A percentile compares a stretch with the other conserved stretches of the same genome.
Conservation (phyloP, 1,284 basidiomycete species). For the Tetrapyrgos nigripes region DNA sequence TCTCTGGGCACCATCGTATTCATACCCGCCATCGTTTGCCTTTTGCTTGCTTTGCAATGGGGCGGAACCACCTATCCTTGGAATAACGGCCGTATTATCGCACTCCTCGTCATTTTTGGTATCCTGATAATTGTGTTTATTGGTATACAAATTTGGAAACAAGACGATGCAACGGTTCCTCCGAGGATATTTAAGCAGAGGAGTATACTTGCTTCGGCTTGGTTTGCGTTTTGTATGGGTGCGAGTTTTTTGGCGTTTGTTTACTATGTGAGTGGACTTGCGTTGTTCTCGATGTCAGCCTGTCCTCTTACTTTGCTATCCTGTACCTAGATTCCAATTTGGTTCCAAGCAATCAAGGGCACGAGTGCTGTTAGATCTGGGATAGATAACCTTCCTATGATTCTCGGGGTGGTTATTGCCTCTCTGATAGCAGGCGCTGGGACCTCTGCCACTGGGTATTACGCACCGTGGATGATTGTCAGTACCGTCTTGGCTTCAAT, state of each 20-base stretch:
- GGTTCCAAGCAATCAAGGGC: slow-evolving; percentile 40
- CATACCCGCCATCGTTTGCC: slow-evolving; percentile 7
- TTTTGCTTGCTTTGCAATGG: slow-evolving; percentile 22
- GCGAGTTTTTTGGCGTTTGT: background rate
- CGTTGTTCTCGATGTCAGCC: too few species aligned
- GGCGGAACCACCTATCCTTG: slow-evolving; percentile 18
- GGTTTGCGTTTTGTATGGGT: too few species aligned
- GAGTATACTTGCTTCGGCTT: slow-evolving; percentile 6
- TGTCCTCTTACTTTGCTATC: background rate
- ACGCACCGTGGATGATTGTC: slow-evolving; percentile 6
- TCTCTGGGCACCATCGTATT: slow-evolving; percentile 14
- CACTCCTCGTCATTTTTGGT: slow-evolving; percentile 8
- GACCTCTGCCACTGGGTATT: too few species aligned
- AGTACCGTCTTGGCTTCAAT: background rate
- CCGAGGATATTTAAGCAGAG: slow-evolving; percentile 15
- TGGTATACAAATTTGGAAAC: too few species aligned
- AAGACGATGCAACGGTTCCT: slow-evolving; percentile 16
- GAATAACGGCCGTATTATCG: slow-evolving; percentile 15
- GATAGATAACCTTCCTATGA: slow-evolving; percentile 51
- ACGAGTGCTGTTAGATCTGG: slow-evolving; percentile 44
- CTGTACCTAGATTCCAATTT: slow-evolving; percentile 22
- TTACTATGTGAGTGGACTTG: too few species aligned
- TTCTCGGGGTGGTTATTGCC: slow-evolving; percentile 40
- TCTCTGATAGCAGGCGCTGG: slow-evolving; percentile 44
- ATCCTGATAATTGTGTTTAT: slow-evolving; percentile 13